Base-by-base conservation (phyloP, 2,329 filamentous ascomycete species). In the Botrytis paeoniae region DNA sequence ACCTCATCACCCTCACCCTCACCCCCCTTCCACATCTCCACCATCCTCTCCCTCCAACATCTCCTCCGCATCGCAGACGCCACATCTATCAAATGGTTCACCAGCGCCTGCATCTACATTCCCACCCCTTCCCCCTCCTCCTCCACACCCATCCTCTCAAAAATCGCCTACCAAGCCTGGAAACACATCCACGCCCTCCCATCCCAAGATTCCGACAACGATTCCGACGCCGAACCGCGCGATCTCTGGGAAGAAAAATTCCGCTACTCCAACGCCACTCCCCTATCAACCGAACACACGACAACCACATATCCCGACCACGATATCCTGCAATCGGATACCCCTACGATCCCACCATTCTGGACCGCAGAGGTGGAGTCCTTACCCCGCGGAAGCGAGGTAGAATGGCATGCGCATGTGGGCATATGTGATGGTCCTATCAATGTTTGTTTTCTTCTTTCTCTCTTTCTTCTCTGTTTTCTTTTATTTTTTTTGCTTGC, bases 351-450 rank as follows among this genome's bases (percentile, higher is more conserved):
- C 2, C 91, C 94, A 1, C 91, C 91, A 0, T 86, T 95, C 77
- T 92, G 96, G 79, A 87, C 91, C 0, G 91, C 90, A 1, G 90
- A 96, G 79, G 92, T 98, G 1, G 87, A 91, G 61, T 88, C 90
- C 76, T 85, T 99, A 20, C 96, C 96, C 1, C 88, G 93, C 32
- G 85, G 84, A 25, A 91, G 92, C 41, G 85, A 86, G 54, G 89
- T 98, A 18, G 96, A 99, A 83, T 99, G 95, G 95, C 91, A 93
- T 77, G 91, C 86, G 1, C 88, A 91, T 73, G 80, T 89, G 4
- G 92, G 93, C 0, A 81, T 92, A 61, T 74, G 70, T 16, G 64
- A 70, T 66, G 76, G 75, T n/a, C 39, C 51, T 63, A 60, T 80
- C 2, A 73, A 72, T 65, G 62, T 73, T 75, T 16, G 43, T 65